Evolutionary conservation across 345 rosid genomes (phyloP), one percentile per base, ranked within the genome.

Genomic region (Eucalyptus viminalis): DNA sequence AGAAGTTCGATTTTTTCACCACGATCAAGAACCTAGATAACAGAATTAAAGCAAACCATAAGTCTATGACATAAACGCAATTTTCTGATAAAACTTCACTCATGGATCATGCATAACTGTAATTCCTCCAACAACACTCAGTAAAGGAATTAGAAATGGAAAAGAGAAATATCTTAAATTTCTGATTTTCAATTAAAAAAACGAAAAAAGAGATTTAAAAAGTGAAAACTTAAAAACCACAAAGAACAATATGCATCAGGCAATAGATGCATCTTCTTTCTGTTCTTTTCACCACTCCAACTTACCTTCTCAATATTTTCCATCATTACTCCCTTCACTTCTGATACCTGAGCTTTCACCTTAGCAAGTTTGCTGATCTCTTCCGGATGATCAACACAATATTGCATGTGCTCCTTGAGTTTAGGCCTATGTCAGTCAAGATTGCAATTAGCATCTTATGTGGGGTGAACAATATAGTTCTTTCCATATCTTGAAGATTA

Each of bases 321-420:
- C 98, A 96, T 96, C 99, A 96, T 96, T 67, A 96, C 98, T 53
- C 99, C 98, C 86, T 97, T 97, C 86, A 97, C 99, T 92, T 97
- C 99, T 9, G 96, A 94, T 43, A 96, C 99, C 90, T 97, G 99
- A 91, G 99, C 98, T 90, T 97, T 95, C 54, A 97, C 99, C 93
- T 96, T 97, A 43, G 97, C 93, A 87, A 97, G 95, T 89, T 97
- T 96, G 92, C 92, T 96, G 87, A 95, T 91, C 93, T 96, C 99
- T 87, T 96, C 98, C 21, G 96, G 98, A 92, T 96, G 95, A 94
- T 95, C 96, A 50, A 92, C 93, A 53, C 94, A 95, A 87, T 94
- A 95, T 89, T 95, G 96, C 96, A 95, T 95, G 54, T 94, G 94
- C 89, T 94, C 95, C 93, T 92, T 95, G 93, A 95, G 87, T 86